A percentile compares a stretch with the other conserved stretches of the same genome.
phyloP scores from a whole-genome alignment of 371 early-diverging fungal species.

The Apophysomyces sp. region DNA sequence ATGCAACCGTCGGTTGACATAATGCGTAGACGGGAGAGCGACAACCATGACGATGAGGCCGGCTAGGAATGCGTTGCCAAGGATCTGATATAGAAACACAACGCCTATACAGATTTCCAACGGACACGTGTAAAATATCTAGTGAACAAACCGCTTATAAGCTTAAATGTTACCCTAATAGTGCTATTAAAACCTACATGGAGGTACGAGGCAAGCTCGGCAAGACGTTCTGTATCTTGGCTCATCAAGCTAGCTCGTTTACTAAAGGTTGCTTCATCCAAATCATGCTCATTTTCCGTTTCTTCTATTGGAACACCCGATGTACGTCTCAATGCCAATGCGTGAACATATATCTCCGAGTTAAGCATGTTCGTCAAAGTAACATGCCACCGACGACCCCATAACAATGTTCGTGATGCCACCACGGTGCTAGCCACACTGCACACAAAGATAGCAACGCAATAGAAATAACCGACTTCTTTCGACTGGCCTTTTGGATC shows the following conservation, averaged over 20 bases:
- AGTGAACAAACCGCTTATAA: constrained; percentile 17
- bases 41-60: constrained; percentile 64
- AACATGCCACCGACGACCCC: constrained; percentile 62
- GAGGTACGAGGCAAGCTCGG: constrained; percentile 55
- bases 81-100: constrained; percentile 59
- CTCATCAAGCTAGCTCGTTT: constrained; percentile 75
- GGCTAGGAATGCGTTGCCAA: constrained; percentile 68
- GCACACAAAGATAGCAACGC: constrained; percentile 52
- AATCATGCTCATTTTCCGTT: constrained; percentile 12
- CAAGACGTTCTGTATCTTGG: constrained; percentile 76
- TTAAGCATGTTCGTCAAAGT: constrained; percentile 55
- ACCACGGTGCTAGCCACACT: constrained; percentile 53
- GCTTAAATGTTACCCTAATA: background rate
- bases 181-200: constrained; percentile 30
- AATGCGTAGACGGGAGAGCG: constrained; percentile 63
- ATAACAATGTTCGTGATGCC: constrained; percentile 59
- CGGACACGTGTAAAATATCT: constrained; percentile 64
- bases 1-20: constrained; percentile 45
- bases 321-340: constrained; percentile 29
- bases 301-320: background rate
- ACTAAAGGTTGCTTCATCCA: constrained; percentile 16
- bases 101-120: constrained; percentile 63
- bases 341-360: constrained; percentile 58
- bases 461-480: constrained; percentile 48
- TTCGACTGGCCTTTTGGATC: constrained; percentile 34